Percentiles rank a stretch among this genome's conserved stretches.
phyloP scores from a whole-genome alignment of 2,329 filamentous ascomycete species.

The Neocatenulostroma microsporum region DNA sequence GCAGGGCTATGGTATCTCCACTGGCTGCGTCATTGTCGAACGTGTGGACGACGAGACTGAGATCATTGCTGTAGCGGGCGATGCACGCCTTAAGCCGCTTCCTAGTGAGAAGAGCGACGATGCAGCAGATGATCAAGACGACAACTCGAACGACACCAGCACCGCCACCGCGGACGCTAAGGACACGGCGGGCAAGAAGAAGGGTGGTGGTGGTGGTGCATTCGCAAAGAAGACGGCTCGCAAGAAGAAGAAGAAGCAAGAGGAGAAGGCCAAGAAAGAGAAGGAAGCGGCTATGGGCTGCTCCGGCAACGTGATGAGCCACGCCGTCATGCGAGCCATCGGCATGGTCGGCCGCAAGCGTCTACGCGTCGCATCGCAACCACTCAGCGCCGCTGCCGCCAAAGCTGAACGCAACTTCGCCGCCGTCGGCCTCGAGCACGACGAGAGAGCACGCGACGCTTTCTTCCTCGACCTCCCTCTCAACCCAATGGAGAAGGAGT shows the following conservation, averaged over 20 bases:
- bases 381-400: slow-evolving; percentile 22
- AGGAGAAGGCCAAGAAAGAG: slow-evolving; percentile 6
- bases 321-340: slow-evolving; percentile 69
- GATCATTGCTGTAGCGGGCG: slow-evolving; percentile 66
- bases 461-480: slow-evolving; percentile 63
- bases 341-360: slow-evolving; percentile 66
- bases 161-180: slow-evolving; percentile 13
- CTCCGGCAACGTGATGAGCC: slow-evolving; percentile 65
- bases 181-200: too few relatives aligned
- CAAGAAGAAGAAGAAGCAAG: slow-evolving; percentile 9
- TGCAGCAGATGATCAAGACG: background rate
- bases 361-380: slow-evolving; percentile 27
- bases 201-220: slow-evolving; percentile 2
- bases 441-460: slow-evolving; percentile 35
- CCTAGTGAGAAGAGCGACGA: slow-evolving; percentile 13
- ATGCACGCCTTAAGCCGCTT: slow-evolving; percentile 58
- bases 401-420: slow-evolving; percentile 26
- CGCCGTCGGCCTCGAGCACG: slow-evolving; percentile 27
- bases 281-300: slow-evolving; percentile 25
- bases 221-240: slow-evolving; percentile 8
- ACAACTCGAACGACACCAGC: slow-evolving; percentile 2
- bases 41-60: slow-evolving; percentile 41
- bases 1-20: slow-evolving; percentile 55
- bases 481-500: slow-evolving; percentile 55
- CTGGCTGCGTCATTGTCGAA: slow-evolving; percentile 71